Percentiles rank a stretch among this genome's conserved stretches.
Conservation (phyloP, 495 filamentous ascomycete genomes). For the Neurospora sp. region DNA sequence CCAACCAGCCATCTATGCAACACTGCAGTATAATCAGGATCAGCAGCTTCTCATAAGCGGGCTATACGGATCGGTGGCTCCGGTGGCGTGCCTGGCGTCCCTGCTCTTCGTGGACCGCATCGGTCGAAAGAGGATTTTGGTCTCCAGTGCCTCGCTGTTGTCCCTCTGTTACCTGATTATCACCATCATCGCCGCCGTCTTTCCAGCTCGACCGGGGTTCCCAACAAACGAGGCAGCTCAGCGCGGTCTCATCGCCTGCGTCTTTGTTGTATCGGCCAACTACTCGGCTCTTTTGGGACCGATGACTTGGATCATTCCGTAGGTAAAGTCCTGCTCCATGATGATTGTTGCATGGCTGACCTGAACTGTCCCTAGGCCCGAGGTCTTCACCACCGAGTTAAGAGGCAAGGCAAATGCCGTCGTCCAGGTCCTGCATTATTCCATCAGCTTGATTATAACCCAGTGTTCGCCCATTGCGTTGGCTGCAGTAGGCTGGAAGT, state of each 20-base stretch:
- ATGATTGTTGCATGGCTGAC: background rate
- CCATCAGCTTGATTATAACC: constrained; percentile 43
- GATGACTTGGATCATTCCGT: constrained; percentile 46
- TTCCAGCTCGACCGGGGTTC: constrained; percentile 26
- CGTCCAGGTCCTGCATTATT: constrained; percentile 45
- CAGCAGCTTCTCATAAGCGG: constrained; percentile 44
- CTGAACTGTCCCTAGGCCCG: constrained; percentile 18
- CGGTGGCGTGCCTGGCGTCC: constrained; percentile 40
- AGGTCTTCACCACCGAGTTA: constrained; percentile 47
- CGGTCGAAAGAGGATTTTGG: constrained; percentile 41
- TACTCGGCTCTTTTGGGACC: constrained; percentile 45
- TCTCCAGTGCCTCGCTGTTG: constrained; percentile 38
- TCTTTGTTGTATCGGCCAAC: constrained; percentile 48
- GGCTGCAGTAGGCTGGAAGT: constrained; percentile 36
- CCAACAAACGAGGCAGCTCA: constrained; percentile 30
- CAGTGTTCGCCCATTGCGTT: constrained; percentile 47
- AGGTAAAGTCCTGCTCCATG: background rate
- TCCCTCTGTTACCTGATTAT: constrained; percentile 36
- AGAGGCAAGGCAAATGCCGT: constrained; percentile 43
- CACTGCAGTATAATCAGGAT: constrained; percentile 34
- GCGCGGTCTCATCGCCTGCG: constrained; percentile 44
- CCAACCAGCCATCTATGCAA: constrained; percentile 39
- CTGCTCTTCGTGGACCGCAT: constrained; percentile 44
- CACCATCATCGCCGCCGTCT: constrained; percentile 39
- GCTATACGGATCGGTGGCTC: constrained; percentile 41